These are phyloP conservation scores for Kodamaea jinghongensis DNA, from an alignment of 805 yeast species.

Conservation along the genomic window DNA sequence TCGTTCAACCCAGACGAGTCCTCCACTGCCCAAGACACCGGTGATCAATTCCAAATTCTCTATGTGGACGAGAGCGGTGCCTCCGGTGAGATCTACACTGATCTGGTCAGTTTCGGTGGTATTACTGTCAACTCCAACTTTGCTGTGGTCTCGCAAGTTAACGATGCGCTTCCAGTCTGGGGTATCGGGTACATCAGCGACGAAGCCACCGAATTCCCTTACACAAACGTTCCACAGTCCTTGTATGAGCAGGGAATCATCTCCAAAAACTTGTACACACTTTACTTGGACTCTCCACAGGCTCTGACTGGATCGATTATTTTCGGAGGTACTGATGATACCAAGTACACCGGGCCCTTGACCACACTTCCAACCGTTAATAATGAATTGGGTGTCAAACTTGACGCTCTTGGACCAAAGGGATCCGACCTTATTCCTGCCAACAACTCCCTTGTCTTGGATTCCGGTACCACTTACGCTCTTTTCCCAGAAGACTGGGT, in stretches of 20 bases:
- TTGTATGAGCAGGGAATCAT: conserved; percentile 8
- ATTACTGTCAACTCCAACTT: conserved; percentile 1
- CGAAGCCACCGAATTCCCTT: conserved; percentile 6
- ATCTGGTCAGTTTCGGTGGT: conserved; percentile 8
- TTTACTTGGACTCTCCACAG: conserved; percentile 11
- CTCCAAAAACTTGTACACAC: conserved; percentile 11
- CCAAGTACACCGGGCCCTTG: conserved; percentile 12
- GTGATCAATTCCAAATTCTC: neutral
- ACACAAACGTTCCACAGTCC: conserved; percentile 1
- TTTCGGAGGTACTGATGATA: conserved; percentile 17
- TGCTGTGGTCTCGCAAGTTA: too few relatives aligned
- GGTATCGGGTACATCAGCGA: conserved; percentile 7
- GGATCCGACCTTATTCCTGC: neutral
- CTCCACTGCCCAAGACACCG: conserved; percentile 6
- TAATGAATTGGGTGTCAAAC: neutral
- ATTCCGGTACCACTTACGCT: conserved; percentile 19
- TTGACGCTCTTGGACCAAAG: neutral
- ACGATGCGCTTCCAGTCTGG: too few relatives aligned
- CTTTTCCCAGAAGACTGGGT: conserved; percentile 12
- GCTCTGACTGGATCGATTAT: conserved; percentile 13
- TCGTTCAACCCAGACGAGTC: conserved; percentile 8
- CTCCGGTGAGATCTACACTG: conserved; percentile 9
- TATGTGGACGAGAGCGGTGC: conserved; percentile 7
- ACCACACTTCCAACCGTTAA: neutral
- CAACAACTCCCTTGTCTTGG: conserved; percentile 10